Evolutionary conservation across 805 yeast genomes (phyloP).

Genomic region (Blastobotrys attinorum): DNA sequence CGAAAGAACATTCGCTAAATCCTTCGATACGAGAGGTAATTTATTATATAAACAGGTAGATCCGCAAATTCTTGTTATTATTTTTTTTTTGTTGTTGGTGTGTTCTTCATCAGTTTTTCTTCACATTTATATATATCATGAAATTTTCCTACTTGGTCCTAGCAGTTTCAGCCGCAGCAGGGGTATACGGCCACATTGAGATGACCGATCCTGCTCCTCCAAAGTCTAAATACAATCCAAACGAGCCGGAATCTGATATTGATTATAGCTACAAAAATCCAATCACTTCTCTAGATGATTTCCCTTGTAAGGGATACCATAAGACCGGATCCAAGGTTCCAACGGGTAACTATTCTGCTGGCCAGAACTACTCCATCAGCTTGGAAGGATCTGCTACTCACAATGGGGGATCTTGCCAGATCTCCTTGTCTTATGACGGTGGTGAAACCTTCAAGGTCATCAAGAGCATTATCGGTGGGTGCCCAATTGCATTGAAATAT

Average conservation of each 20-base stretch:
- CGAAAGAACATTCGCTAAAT: too few species aligned
- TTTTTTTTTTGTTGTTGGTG: too few species aligned
- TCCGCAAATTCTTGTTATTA: too few species aligned
- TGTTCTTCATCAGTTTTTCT: too few species aligned
- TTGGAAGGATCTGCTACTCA: constrained; percentile 17
- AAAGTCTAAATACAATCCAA: constrained; percentile 16
- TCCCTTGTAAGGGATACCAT: constrained; percentile 22
- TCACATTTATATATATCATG: too few species aligned
- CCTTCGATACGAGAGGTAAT: too few species aligned
- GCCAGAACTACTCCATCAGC: constrained; percentile 11
- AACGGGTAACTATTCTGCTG: constrained; percentile 14
- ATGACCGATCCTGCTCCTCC: constrained; percentile 21
- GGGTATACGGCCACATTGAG: constrained; percentile 26
- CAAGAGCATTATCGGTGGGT: constrained; percentile 21
- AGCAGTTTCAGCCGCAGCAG: too few species aligned
- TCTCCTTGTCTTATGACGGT: constrained; percentile 19
- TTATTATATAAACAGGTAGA: too few species aligned
- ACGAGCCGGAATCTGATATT: constrained; percentile 4
- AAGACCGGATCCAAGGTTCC: constrained; percentile 8
- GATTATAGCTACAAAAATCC: constrained; percentile 19
- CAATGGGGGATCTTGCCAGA: constrained; percentile 21
- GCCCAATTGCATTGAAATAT: constrained; percentile 16
- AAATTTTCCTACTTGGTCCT: too few species aligned
- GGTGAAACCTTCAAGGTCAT: constrained; percentile 19
- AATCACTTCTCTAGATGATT: constrained; percentile 5